Evolutionary conservation across 2,329 filamentous ascomycete genomes (phyloP).

Genomic region (Phialocephala subalpina): DNA sequence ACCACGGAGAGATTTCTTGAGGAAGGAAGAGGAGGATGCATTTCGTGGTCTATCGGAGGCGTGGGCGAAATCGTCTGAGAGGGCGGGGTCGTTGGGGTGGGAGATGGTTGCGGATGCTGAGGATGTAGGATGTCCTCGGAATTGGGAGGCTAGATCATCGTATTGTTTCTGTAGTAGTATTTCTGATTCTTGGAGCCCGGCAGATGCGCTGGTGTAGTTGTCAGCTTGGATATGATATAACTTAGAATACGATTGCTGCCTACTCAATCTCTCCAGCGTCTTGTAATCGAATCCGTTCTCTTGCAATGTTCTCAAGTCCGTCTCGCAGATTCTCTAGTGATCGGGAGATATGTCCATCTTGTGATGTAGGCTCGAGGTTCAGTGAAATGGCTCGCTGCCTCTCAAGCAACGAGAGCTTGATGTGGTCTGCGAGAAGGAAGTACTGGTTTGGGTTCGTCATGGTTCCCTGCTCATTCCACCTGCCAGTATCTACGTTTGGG

Average conservation of each 20-base stretch:
- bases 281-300: conserved; percentile 69
- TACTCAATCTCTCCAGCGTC: conserved; percentile 71
- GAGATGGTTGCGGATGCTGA: conserved; percentile 60
- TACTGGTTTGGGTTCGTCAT: conserved; percentile 77
- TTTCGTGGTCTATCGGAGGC: conserved; percentile 51
- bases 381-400: conserved; percentile 85
- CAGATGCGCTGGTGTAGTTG: conserved; percentile 41
- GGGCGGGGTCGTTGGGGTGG: conserved; percentile 69
- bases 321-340: conserved; percentile 88
- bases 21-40: conserved; percentile 53
- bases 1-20: conserved; percentile 46
- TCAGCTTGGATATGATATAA: not conserved
- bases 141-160: conserved; percentile 80
- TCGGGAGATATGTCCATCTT: conserved; percentile 88
- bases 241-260: conserved; percentile 34
- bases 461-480: conserved; percentile 27
- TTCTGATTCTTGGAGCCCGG: conserved; percentile 70
- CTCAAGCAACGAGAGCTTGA: conserved; percentile 95
- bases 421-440: conserved; percentile 92
- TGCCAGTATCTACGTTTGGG: not conserved
- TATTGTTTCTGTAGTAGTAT: conserved; percentile 76
- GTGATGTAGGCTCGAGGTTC: conserved; percentile 73
- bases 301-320: conserved; percentile 75
- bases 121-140: conserved; percentile 68
- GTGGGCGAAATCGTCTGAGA: conserved; percentile 70